These are phyloP conservation scores for Litchi chinensis DNA, from an alignment of 345 rosid species.

Conservation along the genomic window DNA sequence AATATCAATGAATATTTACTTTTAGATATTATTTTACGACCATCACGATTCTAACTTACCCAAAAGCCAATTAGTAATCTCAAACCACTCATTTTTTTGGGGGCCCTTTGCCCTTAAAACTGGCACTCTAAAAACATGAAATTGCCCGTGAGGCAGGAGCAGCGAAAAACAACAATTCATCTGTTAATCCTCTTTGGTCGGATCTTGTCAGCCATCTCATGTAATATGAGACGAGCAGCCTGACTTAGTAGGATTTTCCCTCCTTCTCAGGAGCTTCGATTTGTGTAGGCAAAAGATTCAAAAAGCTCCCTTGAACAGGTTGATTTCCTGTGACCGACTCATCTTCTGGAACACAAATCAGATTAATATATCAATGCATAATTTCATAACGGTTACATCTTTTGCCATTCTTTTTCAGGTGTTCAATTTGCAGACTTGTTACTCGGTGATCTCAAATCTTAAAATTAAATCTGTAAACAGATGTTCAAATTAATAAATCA, in stretches of 20 bases:
- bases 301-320: slow-evolving; percentile 81
- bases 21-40: slow-evolving; percentile 34
- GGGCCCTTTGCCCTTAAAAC: slow-evolving; percentile 32
- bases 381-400: not conserved
- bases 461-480: not conserved
- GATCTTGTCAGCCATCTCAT: slow-evolving; percentile 14
- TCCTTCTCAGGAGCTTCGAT: slow-evolving; percentile 53
- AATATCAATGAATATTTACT: slow-evolving; percentile 45
- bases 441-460: not conserved
- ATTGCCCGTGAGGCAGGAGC: not conserved
- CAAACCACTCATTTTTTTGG: slow-evolving; percentile 30
- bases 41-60: slow-evolving; percentile 29
- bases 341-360: slow-evolving; percentile 53
- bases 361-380: not conserved
- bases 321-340: slow-evolving; percentile 60
- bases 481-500: not conserved
- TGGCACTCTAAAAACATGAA: slow-evolving; percentile 19
- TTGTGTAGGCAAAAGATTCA: slow-evolving; percentile 72
- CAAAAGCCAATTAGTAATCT: slow-evolving; percentile 33
- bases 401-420: not conserved
- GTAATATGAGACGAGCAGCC: slow-evolving; percentile 6
- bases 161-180: slow-evolving; percentile 29
- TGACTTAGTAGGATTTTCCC: slow-evolving; percentile 43
- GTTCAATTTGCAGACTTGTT: not conserved
- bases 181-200: slow-evolving; percentile 11